Base-by-base conservation (phyloP, 495 filamentous ascomycete species). In the Annulohypoxylon moriforme region DNA sequence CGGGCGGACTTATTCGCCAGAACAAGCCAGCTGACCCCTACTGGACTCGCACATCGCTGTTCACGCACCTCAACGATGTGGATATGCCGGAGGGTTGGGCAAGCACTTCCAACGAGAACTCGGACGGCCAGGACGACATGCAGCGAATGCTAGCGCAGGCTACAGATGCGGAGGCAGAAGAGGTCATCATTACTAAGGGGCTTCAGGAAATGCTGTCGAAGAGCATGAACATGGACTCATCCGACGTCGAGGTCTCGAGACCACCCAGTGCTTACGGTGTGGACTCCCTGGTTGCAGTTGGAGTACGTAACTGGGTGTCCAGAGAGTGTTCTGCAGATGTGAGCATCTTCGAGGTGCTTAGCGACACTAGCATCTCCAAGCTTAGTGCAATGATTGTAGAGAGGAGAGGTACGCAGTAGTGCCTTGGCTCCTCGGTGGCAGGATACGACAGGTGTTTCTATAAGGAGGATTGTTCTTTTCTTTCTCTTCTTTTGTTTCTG, bases 41-140 rank as follows among this genome's bases (percentile, higher is more conserved):
- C 57, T 80, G 77, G 79, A 64, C 77, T 13, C 76, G 73, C 0
- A 76, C 75, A 2, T 68, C 76, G 0, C 67, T 79, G n/a, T 81
- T 76, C 63, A 68, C 72, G 4, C 63, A 74, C 14, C 74, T 81
- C 66, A 77, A 77, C 56, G 44, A 69, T 27, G 70, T 77, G 4
- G 79, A 81, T 33, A 57, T 78, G 36, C 64, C 68, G 2, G 63
- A 38, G 14, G 20, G 44, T n/a, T n/a, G n/a, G 60, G 40, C 25
- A 9, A 8, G 57, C 13, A 44, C 1, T 13, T 55, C 52, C 9
- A 63, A 18, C 7, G 59, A 64, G 4, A 52, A n/a, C 1, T 31
- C 59, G 4, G 64, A 53, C 13, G 31, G 46, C 2, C 69, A 56
- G 27, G 46, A 72, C 13, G 44, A 40, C 27, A 69, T 69, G 58